phyloP scores from a whole-genome alignment of 1,284 basidiomycete species.

The Mycena citricolor region DNA sequence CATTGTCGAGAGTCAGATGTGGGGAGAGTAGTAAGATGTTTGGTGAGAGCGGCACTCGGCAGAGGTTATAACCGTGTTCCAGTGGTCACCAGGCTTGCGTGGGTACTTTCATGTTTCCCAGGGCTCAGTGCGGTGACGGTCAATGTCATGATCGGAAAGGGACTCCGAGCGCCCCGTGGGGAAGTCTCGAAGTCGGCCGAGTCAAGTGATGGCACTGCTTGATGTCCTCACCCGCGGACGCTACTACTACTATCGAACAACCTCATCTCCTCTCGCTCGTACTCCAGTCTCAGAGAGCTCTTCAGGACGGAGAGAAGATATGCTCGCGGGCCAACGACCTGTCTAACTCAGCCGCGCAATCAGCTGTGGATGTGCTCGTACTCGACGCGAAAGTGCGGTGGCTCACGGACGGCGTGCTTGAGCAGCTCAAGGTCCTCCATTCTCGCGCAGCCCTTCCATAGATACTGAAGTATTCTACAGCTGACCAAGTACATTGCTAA shows the following conservation, averaged over 20 bases:
- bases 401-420: conserved; percentile 67
- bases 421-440: conserved; percentile 75
- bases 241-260: conserved; percentile 29
- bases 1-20: conserved; percentile 1
- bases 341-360: conserved; percentile 60
- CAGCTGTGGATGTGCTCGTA: conserved; percentile 66
- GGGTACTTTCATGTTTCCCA: no score
- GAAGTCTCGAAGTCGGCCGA: no score
- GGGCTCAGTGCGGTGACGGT: no score
- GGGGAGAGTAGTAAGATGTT: no score
- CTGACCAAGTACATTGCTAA: conserved; percentile 70
- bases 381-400: conserved; percentile 76
- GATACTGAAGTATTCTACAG: conserved; percentile 37
- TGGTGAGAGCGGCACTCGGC: no score
- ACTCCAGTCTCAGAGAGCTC: conserved; percentile 74
- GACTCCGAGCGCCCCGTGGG: no score
- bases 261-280: conserved; percentile 72
- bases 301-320: conserved; percentile 71
- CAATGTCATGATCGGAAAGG: no score
- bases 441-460: conserved; percentile 1
- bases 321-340: conserved; percentile 62
- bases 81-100: no score
- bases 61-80: no score
- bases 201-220: no score
- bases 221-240: conserved; percentile 12